Base-by-base conservation (phyloP, 148 eudicot genomes). In the Vaccinium myrtillus region DNA sequence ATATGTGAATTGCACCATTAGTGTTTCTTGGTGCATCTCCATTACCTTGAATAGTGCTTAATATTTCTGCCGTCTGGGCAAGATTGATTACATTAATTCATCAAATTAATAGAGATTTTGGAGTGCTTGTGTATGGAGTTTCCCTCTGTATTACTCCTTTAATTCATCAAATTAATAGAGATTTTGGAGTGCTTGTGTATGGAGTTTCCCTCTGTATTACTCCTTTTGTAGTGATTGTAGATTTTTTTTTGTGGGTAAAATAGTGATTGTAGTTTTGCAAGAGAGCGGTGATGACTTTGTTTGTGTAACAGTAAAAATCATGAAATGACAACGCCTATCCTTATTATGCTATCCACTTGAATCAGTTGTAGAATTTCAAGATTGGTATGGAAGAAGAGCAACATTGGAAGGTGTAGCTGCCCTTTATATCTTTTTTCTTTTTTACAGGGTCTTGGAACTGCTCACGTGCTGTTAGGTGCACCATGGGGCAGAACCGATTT, bases 31-130 rank as follows among this genome's bases (percentile, higher is more conserved):
- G 63, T 54, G 81, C 39, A 58, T 8, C 8, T 27, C 8, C 49
- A 19, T 8, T 55, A 50, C 10, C 69, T 56, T 18, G 82, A 56
- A 3, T 78, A 15, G 61, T 53, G 53, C 65, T n/a, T 16, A 78
- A 54, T 54, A 15, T 79, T 56, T 79, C 63, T 55, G 25, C 67
- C 9, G 10, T 79, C 58, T 51, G 81, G 81, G 59, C 81, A 53
- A 12, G 27, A 2, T 78, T 51, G 51, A 77, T 78, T 21, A 53
- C 56, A 14, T 14, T 27, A 51, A 53, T 53, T 27, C 43, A 8
- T 5, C 61, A 25, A 23, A 53, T 27, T 14, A 27, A 53, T 51
- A 14, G 43, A n/a, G 6, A 78, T 49, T n/a, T 21, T 21, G 8
- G 32, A 13, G 39, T 19, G 32, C 79, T 50, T 46, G 30, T 49